Evolutionary conservation across 805 yeast genomes (phyloP).

Genomic region (Cyberlindnera maritima): DNA sequence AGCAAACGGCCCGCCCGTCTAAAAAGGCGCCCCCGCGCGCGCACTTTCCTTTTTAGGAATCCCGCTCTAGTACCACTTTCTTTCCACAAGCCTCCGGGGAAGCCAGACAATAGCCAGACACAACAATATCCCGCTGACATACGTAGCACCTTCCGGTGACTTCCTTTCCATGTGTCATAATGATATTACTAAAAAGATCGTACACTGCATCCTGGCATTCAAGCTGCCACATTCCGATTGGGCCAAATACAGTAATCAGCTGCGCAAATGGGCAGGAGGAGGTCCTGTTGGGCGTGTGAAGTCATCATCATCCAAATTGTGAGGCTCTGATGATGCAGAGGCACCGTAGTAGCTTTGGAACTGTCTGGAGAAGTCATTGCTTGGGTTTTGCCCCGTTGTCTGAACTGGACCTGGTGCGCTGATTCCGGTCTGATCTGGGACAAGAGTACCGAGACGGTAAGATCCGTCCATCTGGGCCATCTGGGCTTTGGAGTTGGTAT

Average conservation of each 20-base stretch:
- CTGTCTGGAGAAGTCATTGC: conserved; percentile 24
- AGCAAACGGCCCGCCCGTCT: too few species aligned
- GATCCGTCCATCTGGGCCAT: conserved; percentile 12
- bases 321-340: not conserved
- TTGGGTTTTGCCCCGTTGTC: conserved; percentile 17
- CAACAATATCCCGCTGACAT: too few species aligned
- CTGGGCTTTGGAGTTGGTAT: conserved; percentile 34
- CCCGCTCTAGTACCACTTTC: not conserved
- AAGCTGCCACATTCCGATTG: too few species aligned
- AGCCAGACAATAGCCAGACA: too few species aligned
- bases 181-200: too few species aligned
- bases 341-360: conserved; percentile 24
- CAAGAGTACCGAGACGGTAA: conserved; percentile 19
- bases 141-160: too few species aligned
- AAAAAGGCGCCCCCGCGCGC: conserved; percentile 2
- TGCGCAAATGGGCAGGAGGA: conserved; percentile 24
- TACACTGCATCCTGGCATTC: too few species aligned
- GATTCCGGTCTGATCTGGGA: conserved; percentile 26
- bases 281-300: conserved; percentile 26
- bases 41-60: not conserved
- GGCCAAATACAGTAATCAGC: not conserved
- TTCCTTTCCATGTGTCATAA: too few species aligned
- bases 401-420: conserved; percentile 14
- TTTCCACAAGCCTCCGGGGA: too few species aligned
- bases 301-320: not conserved